Conservation (phyloP, 345 rosid species). For the Populus nigra region DNA sequence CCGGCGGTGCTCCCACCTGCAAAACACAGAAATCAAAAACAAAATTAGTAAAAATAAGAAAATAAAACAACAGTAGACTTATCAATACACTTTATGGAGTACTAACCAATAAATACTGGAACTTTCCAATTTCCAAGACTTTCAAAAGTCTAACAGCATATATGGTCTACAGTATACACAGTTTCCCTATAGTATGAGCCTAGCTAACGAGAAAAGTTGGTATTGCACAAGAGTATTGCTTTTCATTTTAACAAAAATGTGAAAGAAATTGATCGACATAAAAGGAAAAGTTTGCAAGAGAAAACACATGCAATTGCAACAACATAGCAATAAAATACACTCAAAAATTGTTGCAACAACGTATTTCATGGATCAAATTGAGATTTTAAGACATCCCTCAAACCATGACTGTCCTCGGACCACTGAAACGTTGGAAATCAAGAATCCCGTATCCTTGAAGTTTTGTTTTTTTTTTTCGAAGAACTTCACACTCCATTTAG, state of each 20-base stretch:
- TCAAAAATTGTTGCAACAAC: background rate
- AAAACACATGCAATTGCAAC: background rate
- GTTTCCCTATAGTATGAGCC: background rate
- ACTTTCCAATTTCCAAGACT: background rate
- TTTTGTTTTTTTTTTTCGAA: background rate
- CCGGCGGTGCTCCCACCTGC: conserved; percentile 63
- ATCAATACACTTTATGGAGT: background rate
- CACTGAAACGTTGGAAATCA: background rate
- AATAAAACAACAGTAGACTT: background rate
- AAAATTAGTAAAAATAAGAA: background rate
- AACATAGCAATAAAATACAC: background rate
- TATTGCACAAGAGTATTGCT: background rate
- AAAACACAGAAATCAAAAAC: background rate
- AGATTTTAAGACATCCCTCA: background rate
- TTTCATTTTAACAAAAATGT: background rate
- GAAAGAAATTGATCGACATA: background rate
- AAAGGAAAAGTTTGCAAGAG: background rate
- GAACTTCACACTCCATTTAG: background rate
- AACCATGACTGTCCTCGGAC: background rate
- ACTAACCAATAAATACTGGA: background rate
- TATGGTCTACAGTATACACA: background rate
- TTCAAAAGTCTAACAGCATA: background rate
- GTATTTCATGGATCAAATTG: conserved; percentile 1
- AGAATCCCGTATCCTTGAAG: too few species aligned
- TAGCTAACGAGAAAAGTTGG: background rate